Conservation (phyloP, 192 early-diverging fungal genomes). For the Chytriomyces confervae region DNA sequence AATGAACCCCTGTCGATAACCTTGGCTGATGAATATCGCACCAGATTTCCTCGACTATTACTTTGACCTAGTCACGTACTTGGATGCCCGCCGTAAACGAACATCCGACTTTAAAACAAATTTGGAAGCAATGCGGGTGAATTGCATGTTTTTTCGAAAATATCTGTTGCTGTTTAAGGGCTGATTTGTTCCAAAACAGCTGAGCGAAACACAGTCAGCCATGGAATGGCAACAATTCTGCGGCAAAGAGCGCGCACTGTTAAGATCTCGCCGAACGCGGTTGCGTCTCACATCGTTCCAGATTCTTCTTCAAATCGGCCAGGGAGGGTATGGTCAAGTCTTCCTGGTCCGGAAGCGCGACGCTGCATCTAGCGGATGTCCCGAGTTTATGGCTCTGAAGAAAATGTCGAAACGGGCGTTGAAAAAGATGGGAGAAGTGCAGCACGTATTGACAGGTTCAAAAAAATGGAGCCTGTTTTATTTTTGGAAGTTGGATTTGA, state of each 20-base stretch:
- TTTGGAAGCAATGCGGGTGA: conserved; percentile 6
- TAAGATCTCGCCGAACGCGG: conserved; percentile 73
- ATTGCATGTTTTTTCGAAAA: not conserved
- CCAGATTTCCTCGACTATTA: conserved; percentile 83
- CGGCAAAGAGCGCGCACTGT: conserved; percentile 59
- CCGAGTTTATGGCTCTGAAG: conserved; percentile 74
- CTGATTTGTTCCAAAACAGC: conserved; percentile 9
- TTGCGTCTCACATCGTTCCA: conserved; percentile 71
- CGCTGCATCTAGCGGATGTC: conserved; percentile 30
- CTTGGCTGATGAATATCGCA: not conserved
- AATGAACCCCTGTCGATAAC: not conserved
- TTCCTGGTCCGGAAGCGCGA: conserved; percentile 75
- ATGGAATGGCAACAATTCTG: conserved; percentile 65
- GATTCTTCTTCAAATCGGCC: conserved; percentile 72
- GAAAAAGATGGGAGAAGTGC: conserved; percentile 67
- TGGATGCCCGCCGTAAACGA: conserved; percentile 69
- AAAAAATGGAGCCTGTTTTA: not conserved
- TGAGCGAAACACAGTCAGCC: conserved; percentile 55
- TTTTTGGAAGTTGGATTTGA: conserved; percentile 5
- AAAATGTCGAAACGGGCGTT: conserved; percentile 77
- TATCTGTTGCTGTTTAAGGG: not conserved
- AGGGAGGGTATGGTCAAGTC: conserved; percentile 83
- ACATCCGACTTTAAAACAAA: conserved; percentile 61
- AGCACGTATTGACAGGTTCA: conserved; percentile 28
- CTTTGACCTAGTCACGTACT: conserved; percentile 79